phyloP scores from a whole-genome alignment of 345 rosid species.

The Geranium rotundifolium region DNA sequence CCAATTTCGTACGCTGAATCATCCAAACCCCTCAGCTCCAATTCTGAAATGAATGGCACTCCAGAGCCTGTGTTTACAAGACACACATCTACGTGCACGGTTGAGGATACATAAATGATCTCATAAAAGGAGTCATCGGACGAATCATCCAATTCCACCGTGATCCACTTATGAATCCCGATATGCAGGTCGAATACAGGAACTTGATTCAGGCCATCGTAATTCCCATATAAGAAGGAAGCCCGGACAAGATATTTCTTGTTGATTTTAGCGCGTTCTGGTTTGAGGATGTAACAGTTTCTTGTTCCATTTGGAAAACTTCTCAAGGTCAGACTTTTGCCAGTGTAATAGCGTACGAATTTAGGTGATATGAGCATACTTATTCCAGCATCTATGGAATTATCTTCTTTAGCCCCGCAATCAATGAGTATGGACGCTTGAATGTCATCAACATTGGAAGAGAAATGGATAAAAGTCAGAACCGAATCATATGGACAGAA shows the following conservation, averaged over 20 bases:
- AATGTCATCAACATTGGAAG: too few relatives aligned
- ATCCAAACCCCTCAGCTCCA: neutral
- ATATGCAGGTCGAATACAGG: constrained; percentile 13
- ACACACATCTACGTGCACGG: neutral
- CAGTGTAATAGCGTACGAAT: too few relatives aligned
- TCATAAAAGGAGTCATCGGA: neutral
- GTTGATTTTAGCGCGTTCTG: fast-evolving
- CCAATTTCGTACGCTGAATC: neutral
- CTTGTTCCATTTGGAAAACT: constrained; percentile 16
- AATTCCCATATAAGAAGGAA: constrained; percentile 15
- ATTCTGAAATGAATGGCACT: neutral
- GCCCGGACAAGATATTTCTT: constrained; percentile 13
- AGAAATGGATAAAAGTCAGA: too few relatives aligned
- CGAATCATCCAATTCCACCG: neutral
- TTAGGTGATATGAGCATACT: too few relatives aligned
- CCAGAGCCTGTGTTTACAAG: neutral
- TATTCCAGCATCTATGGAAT: too few relatives aligned
- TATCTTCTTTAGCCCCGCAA: too few relatives aligned
- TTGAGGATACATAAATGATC: neutral
- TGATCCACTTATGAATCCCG: constrained; percentile 9
- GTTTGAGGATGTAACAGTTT: constrained; percentile 16
- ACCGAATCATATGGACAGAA: too few relatives aligned
- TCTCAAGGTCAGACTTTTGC: too few relatives aligned
- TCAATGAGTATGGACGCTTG: too few relatives aligned
- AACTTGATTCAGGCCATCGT: neutral